A percentile compares a stretch with the other conserved stretches of the same genome.
Conservation (phyloP, 2,329 filamentous ascomycete species). For the Neofusicoccum cordaticola region DNA sequence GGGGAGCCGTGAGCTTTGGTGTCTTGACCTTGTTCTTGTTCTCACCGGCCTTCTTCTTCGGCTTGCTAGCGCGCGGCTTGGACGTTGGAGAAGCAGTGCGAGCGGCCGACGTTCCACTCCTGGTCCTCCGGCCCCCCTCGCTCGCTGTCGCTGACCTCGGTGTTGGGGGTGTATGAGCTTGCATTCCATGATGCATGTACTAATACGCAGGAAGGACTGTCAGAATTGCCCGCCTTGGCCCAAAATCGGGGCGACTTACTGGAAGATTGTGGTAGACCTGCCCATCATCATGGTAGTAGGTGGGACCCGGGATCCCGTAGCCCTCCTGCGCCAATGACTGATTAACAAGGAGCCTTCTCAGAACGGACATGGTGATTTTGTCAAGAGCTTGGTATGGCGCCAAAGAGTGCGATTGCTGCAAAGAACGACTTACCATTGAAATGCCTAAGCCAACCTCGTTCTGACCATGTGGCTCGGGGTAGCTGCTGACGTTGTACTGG, state of each 20-base stretch:
- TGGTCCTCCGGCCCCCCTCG: constrained; percentile 40
- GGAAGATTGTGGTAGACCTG: constrained; percentile 25
- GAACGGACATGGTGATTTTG: not conserved
- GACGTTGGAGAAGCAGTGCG: constrained; percentile 11
- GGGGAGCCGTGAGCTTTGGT: constrained; percentile 61
- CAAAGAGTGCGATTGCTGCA: not conserved
- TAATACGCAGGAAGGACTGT: not conserved
- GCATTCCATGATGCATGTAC: constrained; percentile 29
- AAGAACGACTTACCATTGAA: constrained; percentile 14
- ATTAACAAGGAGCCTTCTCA: constrained; percentile 2
- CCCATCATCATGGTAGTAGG: constrained; percentile 27
- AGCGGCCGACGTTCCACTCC: constrained; percentile 28
- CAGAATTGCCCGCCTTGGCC: not conserved
- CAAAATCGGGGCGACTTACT: constrained; percentile 22
- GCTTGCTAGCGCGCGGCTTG: constrained; percentile 3
- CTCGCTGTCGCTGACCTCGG: constrained; percentile 42
- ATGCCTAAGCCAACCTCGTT: constrained; percentile 22
- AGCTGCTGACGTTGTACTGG: constrained; percentile 27
- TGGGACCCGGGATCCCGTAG: constrained; percentile 26
- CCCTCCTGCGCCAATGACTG: constrained; percentile 30
- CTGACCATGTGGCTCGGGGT: constrained; percentile 20
- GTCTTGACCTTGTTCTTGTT: constrained; percentile 43
- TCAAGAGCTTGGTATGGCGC: not conserved
- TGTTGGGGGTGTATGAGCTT: constrained; percentile 40
- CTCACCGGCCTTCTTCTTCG: constrained; percentile 40